These are phyloP conservation scores for Colletotrichum gloeosporioides DNA, from an alignment of 2,329 filamentous ascomycete genomes.

Conservation along the genomic window DNA sequence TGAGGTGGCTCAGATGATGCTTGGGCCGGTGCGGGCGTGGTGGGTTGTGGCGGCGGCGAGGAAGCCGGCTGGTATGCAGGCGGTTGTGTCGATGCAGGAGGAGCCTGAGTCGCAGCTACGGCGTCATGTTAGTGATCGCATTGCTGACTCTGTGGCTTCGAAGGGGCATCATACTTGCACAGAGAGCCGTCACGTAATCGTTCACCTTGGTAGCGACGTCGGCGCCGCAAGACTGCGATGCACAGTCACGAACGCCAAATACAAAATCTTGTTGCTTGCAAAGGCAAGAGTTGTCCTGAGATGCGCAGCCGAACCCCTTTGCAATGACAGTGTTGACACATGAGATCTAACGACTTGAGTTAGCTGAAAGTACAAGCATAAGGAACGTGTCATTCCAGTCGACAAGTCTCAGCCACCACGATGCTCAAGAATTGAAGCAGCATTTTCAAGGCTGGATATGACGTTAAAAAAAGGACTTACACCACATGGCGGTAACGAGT, in stretches of 20 bases:
- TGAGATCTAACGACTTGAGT: neutral
- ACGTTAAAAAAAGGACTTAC: conserved; percentile 8
- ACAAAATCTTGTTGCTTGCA: conserved; percentile 40
- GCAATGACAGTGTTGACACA: conserved; percentile 22
- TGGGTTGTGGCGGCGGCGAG: neutral
- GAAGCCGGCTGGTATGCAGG: neutral
- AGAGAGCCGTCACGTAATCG: conserved; percentile 29
- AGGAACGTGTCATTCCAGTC: neutral
- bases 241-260: conserved; percentile 46
- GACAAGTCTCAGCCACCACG: neutral
- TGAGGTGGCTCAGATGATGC: neutral
- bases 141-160: neutral
- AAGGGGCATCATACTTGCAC: conserved; percentile 29
- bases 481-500: conserved; percentile 18
- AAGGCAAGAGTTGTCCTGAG: conserved; percentile 40
- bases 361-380: neutral
- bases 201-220: conserved; percentile 33
- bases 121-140: neutral
- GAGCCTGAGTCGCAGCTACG: conserved; percentile 1
- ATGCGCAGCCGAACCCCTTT: conserved; percentile 28
- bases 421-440: neutral
- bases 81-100: conserved; percentile 1
- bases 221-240: conserved; percentile 32
- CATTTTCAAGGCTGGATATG: neutral
- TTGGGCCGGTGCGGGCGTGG: neutral